Evolutionary conservation across 2,329 filamentous ascomycete species (phyloP).

Genomic region (Beauveria caledonica): DNA sequence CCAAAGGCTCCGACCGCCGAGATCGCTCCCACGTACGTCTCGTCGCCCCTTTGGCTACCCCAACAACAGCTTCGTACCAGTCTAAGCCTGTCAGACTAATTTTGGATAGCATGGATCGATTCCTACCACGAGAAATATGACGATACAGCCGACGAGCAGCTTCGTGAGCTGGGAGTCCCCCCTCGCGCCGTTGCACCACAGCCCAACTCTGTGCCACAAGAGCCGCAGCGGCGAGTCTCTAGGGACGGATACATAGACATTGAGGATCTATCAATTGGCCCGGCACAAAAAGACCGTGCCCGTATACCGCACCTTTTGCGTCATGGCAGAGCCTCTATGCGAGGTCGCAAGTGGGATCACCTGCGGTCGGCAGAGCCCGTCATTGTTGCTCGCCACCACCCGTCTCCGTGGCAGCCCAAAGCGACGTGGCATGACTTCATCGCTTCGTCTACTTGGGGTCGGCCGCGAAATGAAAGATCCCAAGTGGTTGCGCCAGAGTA

Average conservation of each 20-base stretch:
- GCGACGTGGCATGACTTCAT: slow-evolving; percentile 46
- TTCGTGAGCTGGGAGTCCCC: slow-evolving; percentile 31
- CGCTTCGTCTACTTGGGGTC: slow-evolving; percentile 44
- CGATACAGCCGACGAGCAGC: slow-evolving; percentile 28
- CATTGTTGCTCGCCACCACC: slow-evolving; percentile 43
- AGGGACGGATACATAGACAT: slow-evolving; percentile 39
- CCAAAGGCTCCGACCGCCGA: slow-evolving; percentile 19
- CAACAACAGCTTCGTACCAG: not conserved
- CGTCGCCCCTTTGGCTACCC: not conserved
- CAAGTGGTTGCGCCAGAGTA: slow-evolving; percentile 38
- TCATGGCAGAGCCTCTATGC: slow-evolving; percentile 36
- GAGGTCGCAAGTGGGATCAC: slow-evolving; percentile 51
- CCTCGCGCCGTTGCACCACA: slow-evolving; percentile 30
- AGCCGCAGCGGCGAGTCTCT: slow-evolving; percentile 35
- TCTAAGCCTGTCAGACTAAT: slow-evolving; percentile 15
- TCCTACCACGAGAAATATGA: slow-evolving; percentile 38
- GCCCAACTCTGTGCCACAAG: slow-evolving; percentile 33
- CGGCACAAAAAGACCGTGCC: slow-evolving; percentile 24
- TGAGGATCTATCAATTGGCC: slow-evolving; percentile 29
- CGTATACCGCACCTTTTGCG: slow-evolving; percentile 39
- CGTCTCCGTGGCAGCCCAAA: slow-evolving; percentile 31
- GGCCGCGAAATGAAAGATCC: slow-evolving; percentile 37
- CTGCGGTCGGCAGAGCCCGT: slow-evolving; percentile 50
- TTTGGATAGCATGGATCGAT: slow-evolving; percentile 38
- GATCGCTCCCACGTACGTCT: slow-evolving; percentile 24